Conservation (phyloP, 202 grass and related monocot species). For the Panicum hallii region DNA sequence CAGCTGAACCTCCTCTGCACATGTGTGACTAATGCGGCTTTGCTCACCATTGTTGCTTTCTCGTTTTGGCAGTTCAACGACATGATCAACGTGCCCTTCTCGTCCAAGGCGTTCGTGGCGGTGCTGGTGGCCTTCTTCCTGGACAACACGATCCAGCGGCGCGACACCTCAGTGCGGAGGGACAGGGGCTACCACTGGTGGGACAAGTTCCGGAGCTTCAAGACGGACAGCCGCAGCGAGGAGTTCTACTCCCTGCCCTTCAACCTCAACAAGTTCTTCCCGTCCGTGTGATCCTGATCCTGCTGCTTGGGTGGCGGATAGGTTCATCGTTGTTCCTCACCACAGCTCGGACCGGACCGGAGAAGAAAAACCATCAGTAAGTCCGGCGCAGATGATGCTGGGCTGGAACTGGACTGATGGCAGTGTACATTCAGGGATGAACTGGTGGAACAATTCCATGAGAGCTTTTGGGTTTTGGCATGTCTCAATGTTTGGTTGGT, state of each 20-base stretch:
- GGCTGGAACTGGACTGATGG: too few species aligned
- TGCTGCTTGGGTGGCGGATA: too few species aligned
- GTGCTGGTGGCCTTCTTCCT: slow-evolving; percentile 69
- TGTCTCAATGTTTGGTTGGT: too few species aligned
- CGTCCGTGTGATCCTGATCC: slow-evolving; percentile 45
- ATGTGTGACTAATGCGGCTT: not conserved
- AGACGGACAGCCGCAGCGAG: slow-evolving; percentile 73
- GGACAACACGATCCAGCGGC: slow-evolving; percentile 62
- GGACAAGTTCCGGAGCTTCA: slow-evolving; percentile 71
- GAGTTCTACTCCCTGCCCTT: slow-evolving; percentile 83
- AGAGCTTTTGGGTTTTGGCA: too few species aligned
- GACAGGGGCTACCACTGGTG: slow-evolving; percentile 84
- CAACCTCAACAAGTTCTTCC: slow-evolving; percentile 85
- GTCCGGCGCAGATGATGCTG: too few species aligned
- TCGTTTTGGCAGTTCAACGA: slow-evolving; percentile 66
- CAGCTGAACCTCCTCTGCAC: not conserved
- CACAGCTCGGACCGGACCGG: not conserved
- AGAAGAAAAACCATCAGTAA: not conserved
- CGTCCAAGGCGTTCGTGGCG: slow-evolving; percentile 70
- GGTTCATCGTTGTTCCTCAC: too few species aligned
- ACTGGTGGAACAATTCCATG: too few species aligned
- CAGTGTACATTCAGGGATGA: too few species aligned
- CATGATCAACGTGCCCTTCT: slow-evolving; percentile 78
- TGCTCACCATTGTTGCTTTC: not conserved
- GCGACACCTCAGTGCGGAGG: slow-evolving; percentile 42